Base-by-base conservation (phyloP, 768 basidiomycete species). In the Favolaschia claudopus region DNA sequence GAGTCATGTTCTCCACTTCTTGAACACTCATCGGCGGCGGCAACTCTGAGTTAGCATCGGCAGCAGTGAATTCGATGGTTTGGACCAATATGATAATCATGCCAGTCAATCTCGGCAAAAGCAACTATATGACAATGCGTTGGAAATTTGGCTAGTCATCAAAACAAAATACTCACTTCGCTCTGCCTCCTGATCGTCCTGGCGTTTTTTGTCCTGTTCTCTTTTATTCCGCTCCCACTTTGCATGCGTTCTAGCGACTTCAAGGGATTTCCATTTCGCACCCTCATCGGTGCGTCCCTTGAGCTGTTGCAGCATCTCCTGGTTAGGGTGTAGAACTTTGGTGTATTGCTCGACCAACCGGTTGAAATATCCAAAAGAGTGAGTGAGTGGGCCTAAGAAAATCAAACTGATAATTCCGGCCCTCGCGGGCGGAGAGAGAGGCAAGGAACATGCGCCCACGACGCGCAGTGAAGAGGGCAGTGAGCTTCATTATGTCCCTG, bases 41-140 rank as follows among this genome's bases (percentile, higher is more conserved):
- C 24, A 99, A 81, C 69, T 99, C 96, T 12, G 92, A 87, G 36
- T 88, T 87, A 53, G 93, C 88, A 71, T 99, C 97, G 8, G 91
- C 92, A 31, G 88, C 85, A 15, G 97, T 99, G 70, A 99, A 99
- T 70, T 99, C 97, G 67, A 97, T 95, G 19, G 95, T 97, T 71
- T 98, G 95, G 7, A 98, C 97, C n/a, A 54, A 97, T 93, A 36
- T 95, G 94, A 76, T 97, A 99, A 71, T 99, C 97, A 69, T 99
- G 95, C 97, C 97, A 99, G 71, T 99, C 97, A 66, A 99, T 98
- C 71, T 96, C 93, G 39, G 95, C 93, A 69, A 97, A 96, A 5
- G 96, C 96, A 74, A 88, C 92, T 91, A 59, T 7, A 49, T 55
- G 36, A 47, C 38, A 57, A 34, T 24, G 58, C 9, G 53, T 5